Percentiles rank a stretch among this genome's conserved stretches.
Conservation (phyloP, 1,139 yeast species). For the Pichiaceae sp. region DNA sequence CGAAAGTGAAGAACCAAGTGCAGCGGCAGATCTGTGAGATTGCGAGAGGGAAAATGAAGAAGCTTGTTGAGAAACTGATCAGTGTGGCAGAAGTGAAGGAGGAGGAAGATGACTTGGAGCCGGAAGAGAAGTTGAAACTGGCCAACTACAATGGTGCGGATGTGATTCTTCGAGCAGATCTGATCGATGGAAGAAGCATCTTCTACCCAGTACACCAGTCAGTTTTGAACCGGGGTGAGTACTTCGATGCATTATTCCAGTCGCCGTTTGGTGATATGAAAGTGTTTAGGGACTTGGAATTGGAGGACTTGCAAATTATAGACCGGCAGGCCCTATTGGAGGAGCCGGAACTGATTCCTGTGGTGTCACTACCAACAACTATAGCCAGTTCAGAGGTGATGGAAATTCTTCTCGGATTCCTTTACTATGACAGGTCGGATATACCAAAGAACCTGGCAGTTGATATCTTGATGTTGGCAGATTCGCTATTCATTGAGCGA, state of each 20-base stretch:
- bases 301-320: constrained; percentile 8
- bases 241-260: constrained; percentile 56
- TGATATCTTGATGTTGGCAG: constrained; percentile 53
- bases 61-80: constrained; percentile 35
- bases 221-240: constrained; percentile 52
- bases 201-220: constrained; percentile 60
- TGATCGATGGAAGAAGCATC: constrained; percentile 15
- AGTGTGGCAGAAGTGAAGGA: constrained; percentile 3
- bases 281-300: constrained; percentile 14
- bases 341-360: constrained; percentile 21
- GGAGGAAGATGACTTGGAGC: background rate
- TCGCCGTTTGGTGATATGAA: constrained; percentile 31
- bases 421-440: constrained; percentile 54
- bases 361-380: constrained; percentile 16
- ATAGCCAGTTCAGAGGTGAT: constrained; percentile 3
- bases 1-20: constrained; percentile 36
- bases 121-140: background rate
- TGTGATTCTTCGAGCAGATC: constrained; percentile 6
- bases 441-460: constrained; percentile 43
- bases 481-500: constrained; percentile 51
- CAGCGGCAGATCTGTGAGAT: constrained; percentile 37
- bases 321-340: constrained; percentile 9
- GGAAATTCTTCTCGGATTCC: constrained; percentile 45
- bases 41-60: constrained; percentile 37
- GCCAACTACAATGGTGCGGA: background rate